Base-by-base conservation (phyloP, 208 protist genomes). In the Trypanosoma mega region DNA sequence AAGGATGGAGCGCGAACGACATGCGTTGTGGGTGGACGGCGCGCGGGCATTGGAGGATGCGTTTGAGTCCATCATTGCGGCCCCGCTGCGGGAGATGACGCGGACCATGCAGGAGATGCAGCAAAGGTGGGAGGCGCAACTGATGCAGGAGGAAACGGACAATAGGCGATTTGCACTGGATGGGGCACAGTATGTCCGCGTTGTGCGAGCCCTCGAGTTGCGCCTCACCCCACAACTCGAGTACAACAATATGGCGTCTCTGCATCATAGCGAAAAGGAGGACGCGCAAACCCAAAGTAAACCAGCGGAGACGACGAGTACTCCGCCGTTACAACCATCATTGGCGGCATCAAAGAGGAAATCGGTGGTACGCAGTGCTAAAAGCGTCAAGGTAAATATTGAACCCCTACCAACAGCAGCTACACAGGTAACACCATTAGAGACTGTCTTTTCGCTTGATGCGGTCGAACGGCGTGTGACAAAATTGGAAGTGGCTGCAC, bases 401-500 rank as follows among this genome's bases (percentile, higher is more conserved):
- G 21, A 21, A 36, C 23, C 21, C 21, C 33, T 55, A 45, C 30
- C 63, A 41, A 44, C 52, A n/a, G 50, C 62, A 30, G 43, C 30
- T 23, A 63, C 73, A 0, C 71, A 72, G n/a, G 43, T 51, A 43
- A 46, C 77, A 20, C 64, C 67, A 3, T 18, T 50, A 2, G 74
- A 72, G 31, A 47, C 69, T 4, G 73, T 71, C 21, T 93, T 93
- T 51, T 44, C 47, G 0, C 24, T 89, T 6, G 73, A 78, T 2
- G 78, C 77, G 8, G 83, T 93, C 39, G 78, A 89, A 66, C 12
- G 48, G 49, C 82, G 82, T 7, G 57, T 93, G 20, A 53, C 72
- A 12, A 68, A 50, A 9, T 52, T 88, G 31, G 69, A 87, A 31
- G 21, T 33, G 5, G 69, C 63, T 1, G 52, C 55, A 55, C 53